A percentile compares a stretch with the other conserved stretches of the same genome.
Evolutionary conservation across 768 basidiomycete species (phyloP).

Genomic region (Kwoniella pini): DNA sequence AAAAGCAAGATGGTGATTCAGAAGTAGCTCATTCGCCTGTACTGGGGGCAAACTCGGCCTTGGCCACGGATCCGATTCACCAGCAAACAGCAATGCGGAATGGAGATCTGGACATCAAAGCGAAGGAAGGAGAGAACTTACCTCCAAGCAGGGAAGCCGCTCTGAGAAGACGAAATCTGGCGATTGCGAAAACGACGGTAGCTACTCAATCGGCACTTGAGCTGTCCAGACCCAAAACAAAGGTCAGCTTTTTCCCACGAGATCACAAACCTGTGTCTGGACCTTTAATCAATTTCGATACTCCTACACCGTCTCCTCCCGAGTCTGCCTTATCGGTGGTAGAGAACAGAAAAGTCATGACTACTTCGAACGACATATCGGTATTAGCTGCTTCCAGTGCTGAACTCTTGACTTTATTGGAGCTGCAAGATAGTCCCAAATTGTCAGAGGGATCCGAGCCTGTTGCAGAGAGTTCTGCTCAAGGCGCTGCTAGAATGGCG

Average conservation of each 20-base stretch:
- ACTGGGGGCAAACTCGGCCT: no score
- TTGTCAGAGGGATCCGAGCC: neutral
- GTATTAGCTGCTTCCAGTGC: constrained; percentile 26
- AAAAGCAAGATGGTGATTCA: no score
- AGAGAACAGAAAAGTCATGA: neutral
- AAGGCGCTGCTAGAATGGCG: constrained; percentile 11
- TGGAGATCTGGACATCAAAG: neutral
- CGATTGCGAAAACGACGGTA: neutral
- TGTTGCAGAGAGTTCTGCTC: constrained; percentile 11
- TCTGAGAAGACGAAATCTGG: constrained; percentile 32
- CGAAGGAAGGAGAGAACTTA: neutral
- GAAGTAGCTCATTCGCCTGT: no score
- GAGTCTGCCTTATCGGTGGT: neutral
- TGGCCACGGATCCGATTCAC: no score
- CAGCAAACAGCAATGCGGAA: no score
- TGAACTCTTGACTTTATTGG: constrained; percentile 34
- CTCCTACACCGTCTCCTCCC: constrained; percentile 12
- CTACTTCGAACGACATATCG: constrained; percentile 12
- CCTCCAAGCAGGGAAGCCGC: constrained; percentile 45
- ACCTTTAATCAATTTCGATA: constrained; percentile 31
- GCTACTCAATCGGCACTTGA: neutral
- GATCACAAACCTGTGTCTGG: constrained; percentile 13
- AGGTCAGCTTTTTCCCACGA: neutral
- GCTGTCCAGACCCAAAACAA: neutral
- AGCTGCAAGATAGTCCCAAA: constrained; percentile 2